phyloP scores from a whole-genome alignment of 2,329 filamentous ascomycete genomes.

The Monilinia aucupariae region DNA sequence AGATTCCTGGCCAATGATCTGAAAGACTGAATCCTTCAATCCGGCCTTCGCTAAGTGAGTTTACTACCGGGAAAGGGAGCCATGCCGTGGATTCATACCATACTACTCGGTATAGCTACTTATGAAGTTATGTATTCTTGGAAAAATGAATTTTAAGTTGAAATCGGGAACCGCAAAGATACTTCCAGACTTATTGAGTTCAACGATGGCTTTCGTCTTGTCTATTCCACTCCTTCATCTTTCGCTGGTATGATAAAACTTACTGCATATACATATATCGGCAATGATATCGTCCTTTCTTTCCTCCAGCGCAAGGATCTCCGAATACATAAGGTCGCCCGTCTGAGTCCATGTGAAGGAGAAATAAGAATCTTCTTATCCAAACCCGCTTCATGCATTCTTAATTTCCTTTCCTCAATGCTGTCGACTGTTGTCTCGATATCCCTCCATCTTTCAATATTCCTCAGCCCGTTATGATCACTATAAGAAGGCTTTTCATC shows the following conservation, averaged over 20 bases:
- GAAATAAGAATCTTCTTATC: constrained; percentile 13
- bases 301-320: not conserved
- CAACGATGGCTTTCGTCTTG: constrained; percentile 1
- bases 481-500: not conserved
- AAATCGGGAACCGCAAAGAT: not conserved
- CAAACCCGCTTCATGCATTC: constrained; percentile 10
- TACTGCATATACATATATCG: not conserved
- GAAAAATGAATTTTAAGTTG: not conserved
- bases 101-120: not conserved
- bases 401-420: constrained; percentile 14
- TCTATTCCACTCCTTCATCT: constrained; percentile 11
- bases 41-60: not conserved
- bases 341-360: not conserved
- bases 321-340: constrained; percentile 13
- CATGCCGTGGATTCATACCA: not conserved
- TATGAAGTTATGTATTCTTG: not conserved
- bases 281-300: not conserved
- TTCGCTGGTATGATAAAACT: not conserved
- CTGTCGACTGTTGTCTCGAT: not conserved
- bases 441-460: not conserved
- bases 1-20: not conserved
- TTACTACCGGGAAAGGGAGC: constrained; percentile 1
- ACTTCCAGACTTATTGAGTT: not conserved
- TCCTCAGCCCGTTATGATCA: not conserved
- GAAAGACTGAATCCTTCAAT: not conserved